phyloP scores from a whole-genome alignment of 805 yeast species.

The Sungouiella thailandica region DNA sequence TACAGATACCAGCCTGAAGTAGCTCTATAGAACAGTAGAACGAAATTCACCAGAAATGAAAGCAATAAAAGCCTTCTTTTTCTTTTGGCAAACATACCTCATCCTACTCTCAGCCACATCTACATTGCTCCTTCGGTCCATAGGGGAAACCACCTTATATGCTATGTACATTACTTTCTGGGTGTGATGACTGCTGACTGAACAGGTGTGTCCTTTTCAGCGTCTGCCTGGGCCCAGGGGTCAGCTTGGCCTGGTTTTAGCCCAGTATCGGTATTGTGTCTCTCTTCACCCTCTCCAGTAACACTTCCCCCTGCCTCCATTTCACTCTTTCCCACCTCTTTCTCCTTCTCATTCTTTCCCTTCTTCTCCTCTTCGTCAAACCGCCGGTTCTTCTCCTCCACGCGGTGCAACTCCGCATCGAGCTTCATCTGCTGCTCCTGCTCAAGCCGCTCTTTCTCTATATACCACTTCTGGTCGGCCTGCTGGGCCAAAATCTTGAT shows the following conservation, averaged over 20 bases:
- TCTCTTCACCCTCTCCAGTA: slow-evolving; percentile 13
- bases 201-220: slow-evolving; percentile 28
- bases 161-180: slow-evolving; percentile 20
- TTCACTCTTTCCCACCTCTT: no score
- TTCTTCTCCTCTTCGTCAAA: slow-evolving; percentile 6
- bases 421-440: slow-evolving; percentile 27
- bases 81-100: no score
- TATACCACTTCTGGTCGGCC: slow-evolving; percentile 39
- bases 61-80: no score
- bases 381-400: slow-evolving; percentile 8
- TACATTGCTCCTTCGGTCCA: no score
- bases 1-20: no score
- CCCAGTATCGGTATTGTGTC: background rate
- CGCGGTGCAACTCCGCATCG: slow-evolving; percentile 25
- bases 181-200: slow-evolving; percentile 36
- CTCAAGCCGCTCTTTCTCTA: slow-evolving; percentile 32
- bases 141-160: no score
- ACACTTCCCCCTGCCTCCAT: slow-evolving; percentile 8
- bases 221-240: slow-evolving; percentile 36
- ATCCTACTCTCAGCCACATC: no score
- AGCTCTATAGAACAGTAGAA: no score
- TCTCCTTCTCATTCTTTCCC: no score
- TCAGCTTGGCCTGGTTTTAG: slow-evolving; percentile 6
- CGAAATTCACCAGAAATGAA: no score
- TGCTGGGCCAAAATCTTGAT: slow-evolving; percentile 48